Conservation (phyloP, 179 eudicot species). For the Actinidia chinensis region DNA sequence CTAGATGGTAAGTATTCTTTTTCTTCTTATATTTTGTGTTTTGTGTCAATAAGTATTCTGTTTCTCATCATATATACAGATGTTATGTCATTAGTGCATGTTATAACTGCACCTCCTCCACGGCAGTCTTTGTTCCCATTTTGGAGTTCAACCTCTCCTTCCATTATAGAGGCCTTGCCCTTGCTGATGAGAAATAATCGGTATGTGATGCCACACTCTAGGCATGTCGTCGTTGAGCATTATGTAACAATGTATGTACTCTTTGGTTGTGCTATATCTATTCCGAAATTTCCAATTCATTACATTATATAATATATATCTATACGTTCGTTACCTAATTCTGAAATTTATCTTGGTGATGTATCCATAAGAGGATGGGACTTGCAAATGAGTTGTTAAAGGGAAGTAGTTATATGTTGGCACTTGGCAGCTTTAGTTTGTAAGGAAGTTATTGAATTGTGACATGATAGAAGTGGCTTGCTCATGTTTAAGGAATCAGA, state of each 20-base stretch:
- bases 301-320: not conserved
- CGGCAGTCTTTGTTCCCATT: not conserved
- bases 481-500: not conserved
- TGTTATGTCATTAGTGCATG: not conserved
- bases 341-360: not conserved
- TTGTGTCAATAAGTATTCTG: not conserved
- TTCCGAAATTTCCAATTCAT: not conserved
- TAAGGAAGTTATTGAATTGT: not conserved
- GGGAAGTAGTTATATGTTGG: not conserved
- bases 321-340: not conserved
- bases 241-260: constrained; percentile 83
- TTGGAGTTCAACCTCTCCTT: not conserved
- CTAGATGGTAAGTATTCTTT: constrained; percentile 71
- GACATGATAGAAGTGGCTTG: not conserved
- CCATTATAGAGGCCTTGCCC: constrained; percentile 73
- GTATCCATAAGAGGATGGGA: not conserved
- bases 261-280: not conserved
- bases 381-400: not conserved
- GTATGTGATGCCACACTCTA: constrained; percentile 97
- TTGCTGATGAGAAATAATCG: constrained; percentile 98
- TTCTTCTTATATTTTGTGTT: not conserved
- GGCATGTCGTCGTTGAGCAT: constrained; percentile 96
- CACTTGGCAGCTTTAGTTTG: not conserved
- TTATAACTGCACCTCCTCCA: not conserved
- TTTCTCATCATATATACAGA: not conserved